Base-by-base conservation (phyloP, 352 stramenopile species). In the Lagenidium giganteum region DNA sequence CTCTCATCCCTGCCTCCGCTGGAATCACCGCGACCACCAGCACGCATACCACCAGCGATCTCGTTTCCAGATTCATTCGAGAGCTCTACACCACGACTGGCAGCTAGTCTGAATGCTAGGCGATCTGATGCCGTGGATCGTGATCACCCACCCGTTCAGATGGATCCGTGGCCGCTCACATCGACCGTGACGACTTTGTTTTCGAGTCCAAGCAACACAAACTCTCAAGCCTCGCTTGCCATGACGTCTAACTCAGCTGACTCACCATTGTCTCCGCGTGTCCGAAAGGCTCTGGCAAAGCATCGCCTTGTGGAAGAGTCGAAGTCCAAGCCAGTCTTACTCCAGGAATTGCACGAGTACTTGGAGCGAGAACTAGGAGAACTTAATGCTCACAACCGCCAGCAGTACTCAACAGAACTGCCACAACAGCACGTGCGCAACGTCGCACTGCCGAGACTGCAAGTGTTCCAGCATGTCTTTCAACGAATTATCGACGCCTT, bases 401-500 rank as follows among this genome's bases (percentile, higher is more conserved):
- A n/a, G n/a, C n/a, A n/a, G n/a, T n/a, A n/a, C n/a, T n/a, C n/a
- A n/a, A n/a, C n/a, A n/a, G n/a, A n/a, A n/a, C n/a, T n/a, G n/a
- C n/a, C n/a, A n/a, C n/a, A n/a, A n/a, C n/a, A n/a, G n/a, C n/a
- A n/a, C n/a, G n/a, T n/a, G n/a, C n/a, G n/a, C 14, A 12, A 21
- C 14, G 11, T 25, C 26, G 13, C 50, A 53, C 44, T 84, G 2
- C 44, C 56, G 25, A 58, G 77, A 0, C 59, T 89, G 2, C 68
- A 83, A 23, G 59, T 86, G 3, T 84, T 80, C 36, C 67, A 71
- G 4, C 44, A 73, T 36, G 46, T 70, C 2, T 80, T 89, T 9
- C 33, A 66, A 25, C 61, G 62, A 11, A 30, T 86, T 0, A 84
- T 87, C 17, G 60, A 62, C 9, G 54, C 62, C 16, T 89, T 89